Percentiles rank a stretch among this genome's conserved stretches.
Evolutionary conservation across 345 rosid species (phyloP).

Genomic region (Citrus mangshanensis): DNA sequence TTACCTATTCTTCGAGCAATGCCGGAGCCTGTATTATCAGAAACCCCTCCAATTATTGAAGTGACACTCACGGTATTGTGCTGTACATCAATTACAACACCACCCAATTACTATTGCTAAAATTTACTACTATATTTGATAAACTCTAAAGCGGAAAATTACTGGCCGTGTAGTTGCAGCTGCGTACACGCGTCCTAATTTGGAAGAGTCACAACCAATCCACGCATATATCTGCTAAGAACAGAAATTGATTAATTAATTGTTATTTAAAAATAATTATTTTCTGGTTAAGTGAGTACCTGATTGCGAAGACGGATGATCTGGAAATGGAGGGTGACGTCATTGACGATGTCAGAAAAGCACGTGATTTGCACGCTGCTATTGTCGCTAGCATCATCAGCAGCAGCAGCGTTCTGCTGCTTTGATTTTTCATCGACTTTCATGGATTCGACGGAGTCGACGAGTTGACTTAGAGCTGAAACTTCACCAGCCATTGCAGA

Average conservation of each 20-base stretch:
- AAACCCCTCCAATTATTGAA: slow-evolving; percentile 71
- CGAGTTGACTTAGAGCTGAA: slow-evolving; percentile 9
- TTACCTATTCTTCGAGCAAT: slow-evolving; percentile 87
- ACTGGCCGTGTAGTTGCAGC: slow-evolving; percentile 84
- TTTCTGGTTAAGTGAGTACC: slow-evolving; percentile 24
- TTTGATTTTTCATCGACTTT: slow-evolving; percentile 11
- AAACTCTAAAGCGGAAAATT: background rate
- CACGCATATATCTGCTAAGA: slow-evolving; percentile 65
- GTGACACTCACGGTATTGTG: slow-evolving; percentile 65
- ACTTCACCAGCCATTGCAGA: slow-evolving; percentile 1
- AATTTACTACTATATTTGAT: too few species aligned
- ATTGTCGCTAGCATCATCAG: background rate
- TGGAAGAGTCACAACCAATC: slow-evolving; percentile 72
- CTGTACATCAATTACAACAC: slow-evolving; percentile 29
- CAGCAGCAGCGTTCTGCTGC: background rate
- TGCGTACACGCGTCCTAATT: slow-evolving; percentile 72
- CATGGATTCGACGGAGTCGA: slow-evolving; percentile 20
- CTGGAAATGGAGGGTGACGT: slow-evolving; percentile 68
- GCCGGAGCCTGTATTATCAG: slow-evolving; percentile 87
- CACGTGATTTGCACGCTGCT: slow-evolving; percentile 45
- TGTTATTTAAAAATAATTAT: too few species aligned
- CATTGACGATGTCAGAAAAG: slow-evolving; percentile 65
- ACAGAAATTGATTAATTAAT: background rate
- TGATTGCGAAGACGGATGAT: slow-evolving; percentile 67
- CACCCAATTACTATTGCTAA: too few species aligned